phyloP scores from a whole-genome alignment of 441 rosid genomes.

The Pelargonium exstipulatum region DNA sequence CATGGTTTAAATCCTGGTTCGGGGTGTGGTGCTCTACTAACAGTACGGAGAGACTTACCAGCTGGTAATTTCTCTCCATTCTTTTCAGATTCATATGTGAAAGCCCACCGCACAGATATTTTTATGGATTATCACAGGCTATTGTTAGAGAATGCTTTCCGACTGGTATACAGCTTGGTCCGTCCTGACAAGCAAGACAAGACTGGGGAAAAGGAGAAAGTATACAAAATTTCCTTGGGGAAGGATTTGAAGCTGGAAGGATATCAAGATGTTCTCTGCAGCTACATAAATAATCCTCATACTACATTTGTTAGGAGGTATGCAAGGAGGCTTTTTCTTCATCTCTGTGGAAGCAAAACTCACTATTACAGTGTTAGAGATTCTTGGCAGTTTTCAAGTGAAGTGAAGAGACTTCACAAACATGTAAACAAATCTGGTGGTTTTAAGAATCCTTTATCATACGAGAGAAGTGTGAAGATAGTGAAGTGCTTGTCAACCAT shows the following conservation, averaged over 20 bases:
- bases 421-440: constrained; percentile 94
- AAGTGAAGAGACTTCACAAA: constrained; percentile 79
- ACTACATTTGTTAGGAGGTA: constrained; percentile 96
- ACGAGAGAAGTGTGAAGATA: constrained; percentile 96
- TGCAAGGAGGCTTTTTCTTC: constrained; percentile 97
- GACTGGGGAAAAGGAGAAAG: constrained; percentile 87
- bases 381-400: constrained; percentile 97
- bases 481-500: constrained; percentile 90
- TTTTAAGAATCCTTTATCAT: constrained; percentile 75
- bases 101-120: constrained; percentile 83
- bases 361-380: constrained; percentile 97
- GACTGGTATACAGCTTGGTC: constrained; percentile 87
- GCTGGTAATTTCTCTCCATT: constrained; percentile 97
- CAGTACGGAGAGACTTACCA: constrained; percentile 89
- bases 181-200: constrained; percentile 99
- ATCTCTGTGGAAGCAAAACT: constrained; percentile 97
- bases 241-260: constrained; percentile 98
- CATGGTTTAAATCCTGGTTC: constrained; percentile 70
- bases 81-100: constrained; percentile 98
- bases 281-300: constrained; percentile 93
- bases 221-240: constrained; percentile 48
- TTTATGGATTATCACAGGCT: constrained; percentile 94
- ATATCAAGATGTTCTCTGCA: constrained; percentile 97
- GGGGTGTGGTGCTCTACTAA: constrained; percentile 94
- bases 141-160: constrained; percentile 89